Evolutionary conservation across 2,329 filamentous ascomycete species (phyloP).

Genomic region (Tympanopsis confertula): DNA sequence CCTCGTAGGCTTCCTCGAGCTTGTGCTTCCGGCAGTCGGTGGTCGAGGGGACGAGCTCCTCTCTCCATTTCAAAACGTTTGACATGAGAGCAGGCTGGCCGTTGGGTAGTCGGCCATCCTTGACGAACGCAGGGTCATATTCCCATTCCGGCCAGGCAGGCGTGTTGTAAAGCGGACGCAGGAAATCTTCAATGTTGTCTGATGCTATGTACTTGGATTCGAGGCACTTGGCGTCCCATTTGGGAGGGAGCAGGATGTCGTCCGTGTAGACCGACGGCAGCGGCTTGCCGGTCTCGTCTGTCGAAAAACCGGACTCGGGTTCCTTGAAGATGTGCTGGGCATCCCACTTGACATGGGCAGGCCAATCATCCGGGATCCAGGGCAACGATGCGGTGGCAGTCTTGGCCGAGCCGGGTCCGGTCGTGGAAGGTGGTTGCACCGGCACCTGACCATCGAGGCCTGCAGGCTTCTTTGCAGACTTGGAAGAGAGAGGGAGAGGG

Average conservation of each 20-base stretch:
- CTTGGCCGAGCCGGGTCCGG: conserved; percentile 2
- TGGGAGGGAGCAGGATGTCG: conserved; percentile 30
- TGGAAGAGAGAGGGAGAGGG: too few species aligned
- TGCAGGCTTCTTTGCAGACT: too few species aligned
- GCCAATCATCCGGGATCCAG: conserved; percentile 12
- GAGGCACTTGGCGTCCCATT: conserved; percentile 28
- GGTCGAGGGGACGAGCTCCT: too few species aligned
- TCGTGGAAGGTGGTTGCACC: not conserved
- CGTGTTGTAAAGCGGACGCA: conserved; percentile 25
- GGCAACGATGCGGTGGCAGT: conserved; percentile 7
- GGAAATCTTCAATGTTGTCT: conserved; percentile 28
- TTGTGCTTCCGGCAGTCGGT: conserved; percentile 1
- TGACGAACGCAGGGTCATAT: conserved; percentile 29
- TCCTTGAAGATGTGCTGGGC: conserved; percentile 25
- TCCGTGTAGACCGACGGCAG: conserved; percentile 28
- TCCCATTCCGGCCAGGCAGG: conserved; percentile 25
- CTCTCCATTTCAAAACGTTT: conserved; percentile 4
- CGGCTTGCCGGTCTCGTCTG: conserved; percentile 35
- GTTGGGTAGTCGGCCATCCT: conserved; percentile 10
- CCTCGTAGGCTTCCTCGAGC: conserved; percentile 3
- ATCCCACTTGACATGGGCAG: conserved; percentile 23
- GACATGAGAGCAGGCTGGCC: conserved; percentile 3
- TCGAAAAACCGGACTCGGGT: conserved; percentile 16
- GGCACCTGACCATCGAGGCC: too few species aligned
- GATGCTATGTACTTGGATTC: conserved; percentile 30